Evolutionary conservation across 305 asterid genomes (phyloP).

Genomic region (Lippia alba): DNA sequence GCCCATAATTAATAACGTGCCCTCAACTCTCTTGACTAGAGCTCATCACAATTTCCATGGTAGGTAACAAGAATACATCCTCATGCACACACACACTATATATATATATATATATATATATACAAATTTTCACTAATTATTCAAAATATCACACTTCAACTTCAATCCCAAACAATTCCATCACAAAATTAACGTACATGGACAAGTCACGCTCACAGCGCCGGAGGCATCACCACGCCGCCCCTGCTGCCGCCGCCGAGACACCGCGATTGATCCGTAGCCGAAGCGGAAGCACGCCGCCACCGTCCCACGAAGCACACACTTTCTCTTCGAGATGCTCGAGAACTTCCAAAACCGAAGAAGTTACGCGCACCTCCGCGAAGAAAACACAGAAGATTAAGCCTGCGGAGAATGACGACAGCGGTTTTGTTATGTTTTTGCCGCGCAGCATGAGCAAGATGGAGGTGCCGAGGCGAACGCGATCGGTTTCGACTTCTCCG

Average conservation of each 20-base stretch:
- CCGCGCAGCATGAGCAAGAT: slow-evolving; percentile 45
- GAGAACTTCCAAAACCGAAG: slow-evolving; percentile 19
- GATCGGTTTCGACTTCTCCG: slow-evolving; percentile 64
- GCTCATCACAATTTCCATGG: slow-evolving; percentile 7
- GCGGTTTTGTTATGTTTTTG: slow-evolving; percentile 40
- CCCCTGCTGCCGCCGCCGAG: slow-evolving; percentile 15
- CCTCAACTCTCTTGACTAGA: slow-evolving; percentile 22
- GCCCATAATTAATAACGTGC: slow-evolving; percentile 36
- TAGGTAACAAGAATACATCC: slow-evolving; percentile 8
- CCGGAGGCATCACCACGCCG: slow-evolving; percentile 35
- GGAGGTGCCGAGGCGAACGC: slow-evolving; percentile 49
- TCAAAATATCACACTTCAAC: background rate
- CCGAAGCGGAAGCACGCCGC: slow-evolving; percentile 44
- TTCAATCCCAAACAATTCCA: background rate
- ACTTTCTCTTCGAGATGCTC: slow-evolving; percentile 14
- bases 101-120: background rate
- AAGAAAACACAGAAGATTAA: slow-evolving; percentile 33
- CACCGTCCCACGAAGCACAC: background rate
- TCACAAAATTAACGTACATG: slow-evolving; percentile 39
- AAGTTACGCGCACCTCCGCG: background rate
- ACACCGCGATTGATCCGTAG: slow-evolving; percentile 49
- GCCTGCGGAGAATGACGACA: slow-evolving; percentile 31
- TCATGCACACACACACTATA: background rate
- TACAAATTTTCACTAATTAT: background rate
- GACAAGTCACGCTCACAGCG: slow-evolving; percentile 40